Conservation (phyloP, 164 flowering plant species). For the Magnolia changhungtana region DNA sequence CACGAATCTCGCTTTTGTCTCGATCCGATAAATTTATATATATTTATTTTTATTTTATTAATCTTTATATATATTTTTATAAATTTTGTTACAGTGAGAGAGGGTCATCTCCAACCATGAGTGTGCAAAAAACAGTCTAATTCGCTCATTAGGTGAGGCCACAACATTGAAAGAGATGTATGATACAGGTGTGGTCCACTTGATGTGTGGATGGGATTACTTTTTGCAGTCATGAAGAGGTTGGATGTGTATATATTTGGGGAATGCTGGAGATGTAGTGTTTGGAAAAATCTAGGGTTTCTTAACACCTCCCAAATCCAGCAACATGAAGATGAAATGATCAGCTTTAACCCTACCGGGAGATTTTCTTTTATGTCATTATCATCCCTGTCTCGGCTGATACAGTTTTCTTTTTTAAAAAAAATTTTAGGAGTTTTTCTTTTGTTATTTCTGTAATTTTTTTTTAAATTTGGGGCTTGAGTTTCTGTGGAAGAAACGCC, state of each 20-base stretch:
- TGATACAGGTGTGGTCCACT: no score
- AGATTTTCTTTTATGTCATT: constrained; percentile 2
- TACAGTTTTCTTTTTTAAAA: not conserved
- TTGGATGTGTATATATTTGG: no score
- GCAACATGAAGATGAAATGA: constrained; percentile 2
- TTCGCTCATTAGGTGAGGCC: no score
- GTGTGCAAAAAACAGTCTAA: no score
- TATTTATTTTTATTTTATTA: not conserved
- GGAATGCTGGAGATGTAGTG: constrained; percentile 17
- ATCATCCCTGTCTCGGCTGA: constrained; percentile 17
- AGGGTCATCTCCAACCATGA: no score
- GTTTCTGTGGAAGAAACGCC: not conserved
- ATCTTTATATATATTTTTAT: not conserved
- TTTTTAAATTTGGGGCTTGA: no score
- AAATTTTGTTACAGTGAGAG: not conserved
- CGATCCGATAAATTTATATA: not conserved
- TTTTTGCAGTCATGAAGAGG: no score
- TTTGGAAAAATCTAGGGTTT: constrained; percentile 9
- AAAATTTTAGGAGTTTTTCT: not conserved
- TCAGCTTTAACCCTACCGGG: constrained; percentile 6
- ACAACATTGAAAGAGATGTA: no score
- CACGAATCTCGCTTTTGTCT: not conserved
- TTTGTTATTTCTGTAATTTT: not conserved
- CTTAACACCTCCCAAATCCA: constrained; percentile 16
- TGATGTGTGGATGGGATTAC: no score